Base-by-base conservation (phyloP, 345 rosid species). In the Geranium brycei region DNA sequence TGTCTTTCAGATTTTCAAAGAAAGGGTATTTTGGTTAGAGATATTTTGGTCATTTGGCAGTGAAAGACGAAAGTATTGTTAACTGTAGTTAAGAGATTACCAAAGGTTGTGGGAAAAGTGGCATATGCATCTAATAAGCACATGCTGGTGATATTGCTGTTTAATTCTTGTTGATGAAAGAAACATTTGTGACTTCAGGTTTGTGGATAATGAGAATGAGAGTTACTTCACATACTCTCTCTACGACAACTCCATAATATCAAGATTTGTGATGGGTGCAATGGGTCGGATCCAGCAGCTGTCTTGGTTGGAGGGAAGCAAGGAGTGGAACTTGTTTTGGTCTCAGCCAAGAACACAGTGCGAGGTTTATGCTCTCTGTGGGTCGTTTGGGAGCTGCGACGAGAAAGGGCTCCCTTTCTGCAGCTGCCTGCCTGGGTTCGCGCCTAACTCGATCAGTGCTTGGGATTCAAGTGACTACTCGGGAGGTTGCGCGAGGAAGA, bases 341-440 rank as follows among this genome's bases (percentile, higher is more conserved):
- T 72, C 92, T 51, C 79, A 74, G 58, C 98, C 91, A n/a, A 74
- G 79, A 19, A 76, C 73, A 63, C 90, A 80, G 51, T 88, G 98
- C n/a, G 72, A 87, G 53, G 96, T 91, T 18, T 72, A 85, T 56
- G 79, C 74, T 11, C 84, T 64, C 38, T 91, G 98, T 69, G 95
- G 98, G 18, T 70, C 85, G 28, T 85, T 79, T 61, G 91, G 92
- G 47, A 71, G 66, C 60, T 89, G 98, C 66, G 75, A 38, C 3
- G 83, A 69, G 11, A 70, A 62, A 11, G 63, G 72, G 55, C 40
- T 62, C 11, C 53, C 80, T 53, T 82, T 66, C 76, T 88, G 95
- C 23, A 32, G 16, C 3, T 88, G 96, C 59, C 62, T 77, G 78
- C 62, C 12, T 0, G 85, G 91, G 17, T 91, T 88, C 72, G 65